A percentile compares a stretch with the other conserved stretches of the same genome.
These are phyloP conservation scores for Pterothamnion heteromorphum DNA, from an alignment of 31 red algal species.

Conservation along the genomic window DNA sequence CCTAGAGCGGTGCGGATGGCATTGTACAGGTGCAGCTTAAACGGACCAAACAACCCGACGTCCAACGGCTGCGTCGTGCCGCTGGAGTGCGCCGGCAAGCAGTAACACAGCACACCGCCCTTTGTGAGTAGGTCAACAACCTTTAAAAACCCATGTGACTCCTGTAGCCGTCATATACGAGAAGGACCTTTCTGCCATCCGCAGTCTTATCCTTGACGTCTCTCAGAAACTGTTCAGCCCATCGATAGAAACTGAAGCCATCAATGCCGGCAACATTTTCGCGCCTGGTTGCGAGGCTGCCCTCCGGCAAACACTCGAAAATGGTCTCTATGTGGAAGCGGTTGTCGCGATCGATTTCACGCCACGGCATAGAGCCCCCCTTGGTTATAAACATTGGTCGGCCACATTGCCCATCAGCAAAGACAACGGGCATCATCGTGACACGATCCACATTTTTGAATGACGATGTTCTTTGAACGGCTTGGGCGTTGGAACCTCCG, in stretches of 20 bases:
- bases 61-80: conserved; percentile 20
- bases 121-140: not conserved
- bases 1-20: not conserved
- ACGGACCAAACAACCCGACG: not conserved
- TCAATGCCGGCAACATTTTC: conserved; percentile 8
- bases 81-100: not conserved
- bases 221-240: conserved; percentile 20
- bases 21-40: not conserved
- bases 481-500: not conserved
- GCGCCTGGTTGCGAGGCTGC: not conserved
- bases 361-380: not conserved
- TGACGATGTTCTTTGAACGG: not conserved
- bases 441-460: conserved; percentile 25
- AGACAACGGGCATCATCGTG: conserved; percentile 14
- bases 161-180: conserved; percentile 4
- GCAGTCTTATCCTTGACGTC: not conserved
- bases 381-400: not conserved
- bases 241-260: conserved; percentile 26
- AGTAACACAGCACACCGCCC: not conserved
- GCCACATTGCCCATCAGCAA: not conserved
- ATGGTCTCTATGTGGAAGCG: not conserved
- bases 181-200: conserved; percentile 25
- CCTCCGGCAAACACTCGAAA: not conserved
- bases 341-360: not conserved
- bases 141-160: conserved; percentile 5